Evolutionary conservation across 345 rosid species (phyloP), one percentile per base, ranked within the genome.

Genomic region (Tarenaya hassleriana): DNA sequence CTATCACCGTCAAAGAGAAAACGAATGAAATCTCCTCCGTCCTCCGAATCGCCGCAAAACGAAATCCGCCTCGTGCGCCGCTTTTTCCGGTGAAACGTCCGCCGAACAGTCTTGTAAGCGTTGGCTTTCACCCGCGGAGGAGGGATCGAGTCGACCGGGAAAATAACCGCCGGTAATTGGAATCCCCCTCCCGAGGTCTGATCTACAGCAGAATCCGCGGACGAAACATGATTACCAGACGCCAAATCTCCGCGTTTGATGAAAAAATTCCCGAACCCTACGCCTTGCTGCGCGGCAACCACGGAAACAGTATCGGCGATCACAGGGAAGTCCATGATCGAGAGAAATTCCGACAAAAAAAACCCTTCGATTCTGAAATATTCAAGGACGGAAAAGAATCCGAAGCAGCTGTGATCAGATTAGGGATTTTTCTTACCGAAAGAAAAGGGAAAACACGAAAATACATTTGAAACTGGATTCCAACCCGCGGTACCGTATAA

Each of bases 81-180:
- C 77, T 57, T 85, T 24, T 71, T 82, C 1, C 77, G 80, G 67
- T 42, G 69, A 27, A 68, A 58, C 17, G 75, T 69, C 43, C 94
- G 75, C 18, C 79, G 67, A 13, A 69, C 59, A 1, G 80, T 72
- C 47, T 55, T 72, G 8, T 18, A 40, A 20, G 78, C 62, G 43
- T 53, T 73, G 0, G 83, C 58, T 62, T 68, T 83, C 12, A 76
- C 80, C 1, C 80, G 74, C 0, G 91, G 82, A 19, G 79, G 83
- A 15, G 78, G 81, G 14, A 77, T 4, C 17, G 77, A 72, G 60
- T 78, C 80, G 2, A 71, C 43, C 31, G 77, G 72, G 7, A 62
- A 49, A 4, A 72, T 40, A 29, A 62, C 60, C 37, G 82, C 61
- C 40, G 73, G 63, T 15, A 69, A 18, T 7, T 73, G 74, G 10